These are phyloP conservation scores for Saccharomycopsis oosterbeekiorum DNA, from an alignment of 805 yeast genomes.

Conservation along the genomic window DNA sequence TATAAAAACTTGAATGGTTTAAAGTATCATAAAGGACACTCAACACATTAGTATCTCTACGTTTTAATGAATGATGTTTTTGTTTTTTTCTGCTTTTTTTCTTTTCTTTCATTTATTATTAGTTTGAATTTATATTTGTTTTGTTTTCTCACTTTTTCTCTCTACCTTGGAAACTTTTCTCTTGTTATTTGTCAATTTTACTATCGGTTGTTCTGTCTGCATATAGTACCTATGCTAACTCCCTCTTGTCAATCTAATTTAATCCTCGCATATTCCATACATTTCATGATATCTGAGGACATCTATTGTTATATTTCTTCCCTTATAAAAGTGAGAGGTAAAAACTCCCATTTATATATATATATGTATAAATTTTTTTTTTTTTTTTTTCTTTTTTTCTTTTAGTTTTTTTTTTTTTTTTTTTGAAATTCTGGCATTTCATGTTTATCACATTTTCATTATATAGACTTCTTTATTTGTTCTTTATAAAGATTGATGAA, in stretches of 20 bases:
- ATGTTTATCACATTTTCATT: neutral
- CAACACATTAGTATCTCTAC: conserved; percentile 59
- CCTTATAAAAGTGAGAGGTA: neutral
- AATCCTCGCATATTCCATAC: neutral
- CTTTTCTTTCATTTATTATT: neutral
- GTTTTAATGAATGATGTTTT: too few relatives aligned
- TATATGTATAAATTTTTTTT: too few relatives aligned
- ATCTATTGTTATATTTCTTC: neutral
- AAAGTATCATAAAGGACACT: conserved; percentile 94
- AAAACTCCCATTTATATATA: neutral
- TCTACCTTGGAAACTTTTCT: neutral
- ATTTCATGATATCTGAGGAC: neutral
- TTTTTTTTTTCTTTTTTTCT: neutral
- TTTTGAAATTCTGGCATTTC: neutral
- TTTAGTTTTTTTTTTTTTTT: neutral
- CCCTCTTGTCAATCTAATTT: neutral
- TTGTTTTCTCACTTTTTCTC: neutral
- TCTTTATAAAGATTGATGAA: neutral
- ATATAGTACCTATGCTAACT: too few relatives aligned
- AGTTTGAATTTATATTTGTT: neutral
- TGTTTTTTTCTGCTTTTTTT: neutral
- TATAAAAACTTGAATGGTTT: conserved; percentile 93
- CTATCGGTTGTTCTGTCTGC: neutral
- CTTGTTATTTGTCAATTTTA: neutral
- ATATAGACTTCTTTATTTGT: neutral